Evolutionary conservation across 2,329 filamentous ascomycete genomes (phyloP), one percentile per base, ranked within the genome.

Genomic region (Aureobasidium sp.): DNA sequence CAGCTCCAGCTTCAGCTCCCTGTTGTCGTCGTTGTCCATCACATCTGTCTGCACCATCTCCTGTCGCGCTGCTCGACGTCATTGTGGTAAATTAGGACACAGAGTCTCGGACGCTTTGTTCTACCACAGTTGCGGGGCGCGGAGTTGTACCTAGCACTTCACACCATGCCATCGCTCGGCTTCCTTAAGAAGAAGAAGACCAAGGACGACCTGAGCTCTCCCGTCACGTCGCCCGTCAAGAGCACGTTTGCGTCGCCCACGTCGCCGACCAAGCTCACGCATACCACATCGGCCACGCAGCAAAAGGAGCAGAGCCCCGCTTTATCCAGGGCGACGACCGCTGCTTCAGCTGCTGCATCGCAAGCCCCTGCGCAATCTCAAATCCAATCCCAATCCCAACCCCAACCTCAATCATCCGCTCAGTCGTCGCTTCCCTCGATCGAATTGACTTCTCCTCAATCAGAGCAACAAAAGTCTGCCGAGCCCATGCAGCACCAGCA

Each of bases 131-230:
- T 57, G 54, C 54, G 54, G 54, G 54, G 54, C 54, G 54, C 54
- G 54, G 54, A 58, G 55, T 23, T 35, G 49, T 57, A 25, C 45
- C 43, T n/a, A 13, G 33, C 43, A 40, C 55, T 27, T 37, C 57
- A 51, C 57, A 51, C 70, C 75, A 97, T 99, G 94, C 94, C 92
- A 86, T 89, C 84, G 76, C 84, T 96, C 81, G 90, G 90, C 76
- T 91, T 96, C 74, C 85, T 97, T 74, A 96, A 96, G 84, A 97
- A 96, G 84, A 96, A 95, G 84, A 87, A 91, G 84, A 95, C 91
- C 78, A 95, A 91, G 84, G 91, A 96, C 68, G 81, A 85, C 74
- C 75, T 81, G 72, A 84, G 86, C 73, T 81, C 84, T 73, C 85
- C 89, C 73, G 43, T 46, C 43, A 82, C 81, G 68, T 84, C 85